phyloP scores from a whole-genome alignment of 129 eudicot genomes.

The Sambucus nigra region DNA sequence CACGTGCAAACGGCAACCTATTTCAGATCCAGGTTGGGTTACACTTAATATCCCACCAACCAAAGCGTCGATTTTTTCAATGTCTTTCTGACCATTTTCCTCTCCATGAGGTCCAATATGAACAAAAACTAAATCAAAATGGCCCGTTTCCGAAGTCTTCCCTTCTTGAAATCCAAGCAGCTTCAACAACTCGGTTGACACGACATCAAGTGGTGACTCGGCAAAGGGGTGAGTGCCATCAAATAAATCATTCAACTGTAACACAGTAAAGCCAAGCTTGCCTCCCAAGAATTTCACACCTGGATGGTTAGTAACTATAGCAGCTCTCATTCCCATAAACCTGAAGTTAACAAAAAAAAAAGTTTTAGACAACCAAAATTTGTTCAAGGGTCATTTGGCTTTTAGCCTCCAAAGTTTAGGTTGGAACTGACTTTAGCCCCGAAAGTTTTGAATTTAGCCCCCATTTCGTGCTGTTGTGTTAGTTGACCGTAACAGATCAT shows the following conservation, averaged over 20 bases:
- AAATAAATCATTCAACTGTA: slow-evolving; percentile 33
- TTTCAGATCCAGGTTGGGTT: slow-evolving; percentile 46
- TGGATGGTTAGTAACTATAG: slow-evolving; percentile 42
- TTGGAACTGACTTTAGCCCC: too few relatives aligned
- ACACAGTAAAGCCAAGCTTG: slow-evolving; percentile 50
- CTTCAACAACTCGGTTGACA: slow-evolving; percentile 47
- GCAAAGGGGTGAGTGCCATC: slow-evolving; percentile 12
- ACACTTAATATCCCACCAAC: slow-evolving; percentile 42
- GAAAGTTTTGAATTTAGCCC: too few relatives aligned
- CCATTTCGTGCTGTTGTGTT: too few relatives aligned
- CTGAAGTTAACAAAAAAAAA: slow-evolving; percentile 28
- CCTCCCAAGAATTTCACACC: slow-evolving; percentile 39
- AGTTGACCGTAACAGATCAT: too few relatives aligned
- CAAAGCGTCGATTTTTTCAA: slow-evolving; percentile 43
- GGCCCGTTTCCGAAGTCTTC: slow-evolving; percentile 36
- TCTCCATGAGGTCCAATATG: slow-evolving; percentile 40
- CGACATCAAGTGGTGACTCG: slow-evolving; percentile 21
- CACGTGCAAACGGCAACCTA: slow-evolving; percentile 64
- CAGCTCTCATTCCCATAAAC: slow-evolving; percentile 92
- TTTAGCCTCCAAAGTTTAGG: too few relatives aligned
- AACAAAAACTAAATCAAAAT: slow-evolving; percentile 65
- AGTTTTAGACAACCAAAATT: too few relatives aligned
- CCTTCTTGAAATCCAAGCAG: slow-evolving; percentile 84
- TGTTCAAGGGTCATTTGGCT: too few relatives aligned
- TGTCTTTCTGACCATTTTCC: slow-evolving; percentile 21